Evolutionary conservation across 2,329 filamentous ascomycete genomes (phyloP).

Genomic region (Aspergillus japonicus): DNA sequence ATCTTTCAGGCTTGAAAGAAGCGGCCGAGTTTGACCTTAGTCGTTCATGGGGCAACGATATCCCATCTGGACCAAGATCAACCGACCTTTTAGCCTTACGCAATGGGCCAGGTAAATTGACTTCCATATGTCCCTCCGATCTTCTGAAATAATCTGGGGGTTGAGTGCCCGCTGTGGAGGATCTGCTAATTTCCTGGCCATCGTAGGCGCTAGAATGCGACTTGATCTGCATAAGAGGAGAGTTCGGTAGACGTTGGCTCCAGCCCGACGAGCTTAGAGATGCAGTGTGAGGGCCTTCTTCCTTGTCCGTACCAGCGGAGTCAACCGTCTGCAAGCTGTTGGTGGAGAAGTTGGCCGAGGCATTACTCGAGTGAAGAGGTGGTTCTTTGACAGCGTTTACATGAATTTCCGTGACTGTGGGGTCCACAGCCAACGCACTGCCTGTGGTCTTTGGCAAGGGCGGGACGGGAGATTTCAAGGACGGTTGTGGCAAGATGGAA

Average conservation of each 20-base stretch:
- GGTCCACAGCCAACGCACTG: slow-evolving; percentile 41
- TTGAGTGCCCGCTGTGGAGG: slow-evolving; percentile 21
- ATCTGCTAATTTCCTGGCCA: slow-evolving; percentile 23
- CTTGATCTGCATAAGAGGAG: slow-evolving; percentile 36
- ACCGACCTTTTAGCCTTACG: slow-evolving; percentile 26
- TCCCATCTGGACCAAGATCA: slow-evolving; percentile 26
- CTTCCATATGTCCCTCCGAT: slow-evolving; percentile 30
- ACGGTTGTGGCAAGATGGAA: slow-evolving; percentile 38
- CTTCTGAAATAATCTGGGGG: slow-evolving; percentile 26
- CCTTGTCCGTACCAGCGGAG: slow-evolving; percentile 29
- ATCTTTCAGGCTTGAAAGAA: slow-evolving; percentile 31
- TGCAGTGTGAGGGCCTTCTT: slow-evolving; percentile 29
- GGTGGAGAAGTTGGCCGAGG: slow-evolving; percentile 32
- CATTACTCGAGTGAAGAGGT: slow-evolving; percentile 29
- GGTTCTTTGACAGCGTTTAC: slow-evolving; percentile 38
- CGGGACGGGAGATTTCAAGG: slow-evolving; percentile 38
- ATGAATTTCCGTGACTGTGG: slow-evolving; percentile 48
- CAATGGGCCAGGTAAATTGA: slow-evolving; percentile 21
- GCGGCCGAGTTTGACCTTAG: slow-evolving; percentile 31
- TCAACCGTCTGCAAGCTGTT: slow-evolving; percentile 32
- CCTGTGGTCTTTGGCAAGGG: slow-evolving; percentile 36
- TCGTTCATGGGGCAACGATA: slow-evolving; percentile 34
- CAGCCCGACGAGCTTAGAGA: slow-evolving; percentile 33
- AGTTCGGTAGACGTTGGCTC: slow-evolving; percentile 30
- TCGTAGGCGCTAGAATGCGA: slow-evolving; percentile 30